Percentiles rank a stretch among this genome's conserved stretches.
Conservation (phyloP, 306 rosid species). For the Trifolium fragiferum region DNA sequence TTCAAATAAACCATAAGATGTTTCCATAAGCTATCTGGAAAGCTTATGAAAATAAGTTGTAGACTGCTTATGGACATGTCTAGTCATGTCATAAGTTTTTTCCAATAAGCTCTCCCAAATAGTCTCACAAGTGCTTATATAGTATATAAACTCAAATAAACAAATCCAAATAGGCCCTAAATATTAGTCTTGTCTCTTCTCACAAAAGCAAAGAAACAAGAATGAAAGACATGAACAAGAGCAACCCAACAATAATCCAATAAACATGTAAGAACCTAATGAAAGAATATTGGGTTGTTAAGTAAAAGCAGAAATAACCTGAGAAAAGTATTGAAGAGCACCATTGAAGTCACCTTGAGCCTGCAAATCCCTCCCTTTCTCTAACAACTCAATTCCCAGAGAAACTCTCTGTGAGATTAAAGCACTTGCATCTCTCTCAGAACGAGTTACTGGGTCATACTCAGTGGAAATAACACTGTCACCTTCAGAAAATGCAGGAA, state of each 20-base stretch:
- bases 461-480: background rate
- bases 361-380: conserved; percentile 75
- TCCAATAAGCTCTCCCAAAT: too few species aligned
- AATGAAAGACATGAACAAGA: background rate
- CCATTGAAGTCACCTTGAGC: conserved; percentile 69
- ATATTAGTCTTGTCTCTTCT: too few species aligned
- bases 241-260: conserved; percentile 11
- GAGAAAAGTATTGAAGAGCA: conserved; percentile 70
- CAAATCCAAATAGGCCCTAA: too few species aligned
- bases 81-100: too few species aligned
- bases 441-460: conserved; percentile 61
- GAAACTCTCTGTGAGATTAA: conserved; percentile 59
- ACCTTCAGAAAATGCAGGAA: conserved; percentile 36
- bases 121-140: background rate
- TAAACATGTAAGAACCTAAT: conserved; percentile 3
- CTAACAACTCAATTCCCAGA: conserved; percentile 67
- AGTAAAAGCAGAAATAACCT: conserved; percentile 39
- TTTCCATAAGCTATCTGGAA: background rate
- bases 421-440: conserved; percentile 64
- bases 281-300: background rate
- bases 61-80: too few species aligned
- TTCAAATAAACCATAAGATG: background rate
- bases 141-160: too few species aligned
- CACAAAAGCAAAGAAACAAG: too few species aligned
- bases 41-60: too few species aligned